Conservation (phyloP, 2,329 filamentous ascomycete species). For the Epichloe bromicola region DNA sequence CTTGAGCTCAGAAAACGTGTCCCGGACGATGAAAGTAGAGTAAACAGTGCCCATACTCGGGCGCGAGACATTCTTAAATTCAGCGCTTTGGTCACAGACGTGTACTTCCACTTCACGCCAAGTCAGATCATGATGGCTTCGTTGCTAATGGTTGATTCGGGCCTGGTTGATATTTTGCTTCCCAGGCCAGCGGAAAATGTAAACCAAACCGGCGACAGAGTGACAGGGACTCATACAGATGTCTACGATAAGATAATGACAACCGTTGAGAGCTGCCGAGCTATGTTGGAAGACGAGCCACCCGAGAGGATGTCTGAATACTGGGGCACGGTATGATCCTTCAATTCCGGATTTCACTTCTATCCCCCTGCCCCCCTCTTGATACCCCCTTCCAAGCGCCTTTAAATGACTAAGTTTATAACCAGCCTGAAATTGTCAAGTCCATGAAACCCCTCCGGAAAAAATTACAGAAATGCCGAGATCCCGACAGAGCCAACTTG, state of each 20-base stretch:
- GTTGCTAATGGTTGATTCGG: constrained; percentile 59
- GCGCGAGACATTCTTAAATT: constrained; percentile 65
- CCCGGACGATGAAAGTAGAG: constrained; percentile 41
- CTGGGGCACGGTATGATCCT: constrained; percentile 35
- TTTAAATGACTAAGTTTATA: neutral
- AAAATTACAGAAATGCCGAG: constrained; percentile 61
- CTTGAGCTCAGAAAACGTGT: constrained; percentile 65
- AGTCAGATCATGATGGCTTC: constrained; percentile 87
- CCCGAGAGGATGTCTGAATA: constrained; percentile 41
- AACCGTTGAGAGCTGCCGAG: constrained; percentile 36
- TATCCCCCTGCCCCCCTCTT: too few relatives aligned
- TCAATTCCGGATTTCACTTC: neutral
- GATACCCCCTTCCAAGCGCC: too few relatives aligned
- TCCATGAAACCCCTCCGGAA: constrained; percentile 45
- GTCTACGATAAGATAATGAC: constrained; percentile 35
- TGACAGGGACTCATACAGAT: constrained; percentile 12
- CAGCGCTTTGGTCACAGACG: constrained; percentile 77
- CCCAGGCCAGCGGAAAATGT: constrained; percentile 23
- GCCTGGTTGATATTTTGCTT: constrained; percentile 39
- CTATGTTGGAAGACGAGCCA: constrained; percentile 42
- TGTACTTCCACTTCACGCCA: constrained; percentile 93
- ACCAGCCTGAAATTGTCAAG: constrained; percentile 29
- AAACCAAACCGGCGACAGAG: constrained; percentile 12
- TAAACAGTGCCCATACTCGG: constrained; percentile 53
- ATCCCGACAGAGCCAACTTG: constrained; percentile 61